A percentile compares a stretch with the other conserved stretches of the same genome.
phyloP scores from a whole-genome alignment of 306 rosid species.

The Vigna radiata region DNA sequence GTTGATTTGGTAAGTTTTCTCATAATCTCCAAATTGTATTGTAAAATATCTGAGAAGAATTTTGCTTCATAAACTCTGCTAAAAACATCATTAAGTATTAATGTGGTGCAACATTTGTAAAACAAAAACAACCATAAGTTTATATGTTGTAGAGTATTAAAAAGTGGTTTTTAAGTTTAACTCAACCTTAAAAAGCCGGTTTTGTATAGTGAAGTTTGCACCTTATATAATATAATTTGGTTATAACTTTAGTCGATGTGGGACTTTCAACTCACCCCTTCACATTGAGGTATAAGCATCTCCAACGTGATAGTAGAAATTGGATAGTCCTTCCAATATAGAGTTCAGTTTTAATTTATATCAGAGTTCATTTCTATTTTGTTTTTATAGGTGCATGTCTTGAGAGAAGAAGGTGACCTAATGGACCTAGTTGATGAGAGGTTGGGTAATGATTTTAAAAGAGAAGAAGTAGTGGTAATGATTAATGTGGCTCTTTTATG shows the following conservation, averaged over 20 bases:
- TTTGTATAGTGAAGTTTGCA: no score
- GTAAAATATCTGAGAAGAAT: background rate
- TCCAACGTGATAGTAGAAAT: no score
- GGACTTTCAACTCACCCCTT: no score
- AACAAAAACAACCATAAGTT: background rate
- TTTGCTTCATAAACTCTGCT: background rate
- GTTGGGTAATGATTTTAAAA: conserved; percentile 35
- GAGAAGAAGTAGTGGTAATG: conserved; percentile 44
- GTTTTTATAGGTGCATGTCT: conserved; percentile 37
- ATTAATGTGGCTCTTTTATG: conserved; percentile 56
- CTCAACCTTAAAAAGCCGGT: no score
- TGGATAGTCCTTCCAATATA: no score
- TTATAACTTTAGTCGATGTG: no score
- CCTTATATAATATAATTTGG: no score
- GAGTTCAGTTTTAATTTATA: background rate
- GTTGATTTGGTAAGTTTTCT: conserved; percentile 60
- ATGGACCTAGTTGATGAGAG: conserved; percentile 54
- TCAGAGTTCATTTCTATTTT: background rate
- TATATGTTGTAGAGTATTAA: background rate
- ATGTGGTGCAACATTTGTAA: background rate
- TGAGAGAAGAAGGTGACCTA: conserved; percentile 47
- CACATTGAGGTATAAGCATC: no score
- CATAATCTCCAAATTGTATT: background rate
- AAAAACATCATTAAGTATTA: conserved; percentile 19
- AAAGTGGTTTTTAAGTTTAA: no score